Base-by-base conservation (phyloP, 495 filamentous ascomycete genomes). In the Pseudoneurospora amorphoporcata region DNA sequence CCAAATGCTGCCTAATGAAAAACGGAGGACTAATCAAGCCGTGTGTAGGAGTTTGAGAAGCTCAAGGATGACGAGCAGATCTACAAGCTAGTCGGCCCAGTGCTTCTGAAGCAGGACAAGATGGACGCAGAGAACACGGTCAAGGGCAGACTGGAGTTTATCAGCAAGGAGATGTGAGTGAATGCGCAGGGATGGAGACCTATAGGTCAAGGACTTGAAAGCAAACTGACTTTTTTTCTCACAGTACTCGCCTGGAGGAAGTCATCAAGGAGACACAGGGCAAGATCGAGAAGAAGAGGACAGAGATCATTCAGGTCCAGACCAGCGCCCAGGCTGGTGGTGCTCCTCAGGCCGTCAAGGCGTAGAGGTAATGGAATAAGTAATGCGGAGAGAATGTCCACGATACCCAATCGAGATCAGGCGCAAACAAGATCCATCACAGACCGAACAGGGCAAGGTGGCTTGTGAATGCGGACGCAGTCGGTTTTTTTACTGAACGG, bases 41-140 rank as follows among this genome's bases (percentile, higher is more conserved):
- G 14, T 10, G 17, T 4, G 29, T 42, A 94, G 89, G 95, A 99
- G 84, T 98, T 99, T 81, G 82, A 87, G 39, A 86, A 86, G 71
- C 86, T 98, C 72, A 88, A 89, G 72, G 89, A 93, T 68, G 90
- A 90, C 74, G 90, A 95, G 73, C 92, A 90, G 69, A 96, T 99
- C 82, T 99, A 94, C 87, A 98, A 98, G 81, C 87, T 97, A 42
- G 88, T 97, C 69, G 95, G 95, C 1, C 95, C 95, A 0, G 92
- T 98, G 10, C 84, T 99, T 68, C 81, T 98, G 77, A 98, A 98
- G 84, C 96, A 98, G 81, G 95, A 98, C 14, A 92, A 91, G 77
- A 81, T 84, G 3, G 95, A 99, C 76, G 95, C 96, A 0, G 86
- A 90, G 68, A 90, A 92, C 88, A 93, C 94, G 7, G 96, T 99